phyloP scores from a whole-genome alignment of 495 filamentous ascomycete genomes.

The Chlorociboria aeruginascens region DNA sequence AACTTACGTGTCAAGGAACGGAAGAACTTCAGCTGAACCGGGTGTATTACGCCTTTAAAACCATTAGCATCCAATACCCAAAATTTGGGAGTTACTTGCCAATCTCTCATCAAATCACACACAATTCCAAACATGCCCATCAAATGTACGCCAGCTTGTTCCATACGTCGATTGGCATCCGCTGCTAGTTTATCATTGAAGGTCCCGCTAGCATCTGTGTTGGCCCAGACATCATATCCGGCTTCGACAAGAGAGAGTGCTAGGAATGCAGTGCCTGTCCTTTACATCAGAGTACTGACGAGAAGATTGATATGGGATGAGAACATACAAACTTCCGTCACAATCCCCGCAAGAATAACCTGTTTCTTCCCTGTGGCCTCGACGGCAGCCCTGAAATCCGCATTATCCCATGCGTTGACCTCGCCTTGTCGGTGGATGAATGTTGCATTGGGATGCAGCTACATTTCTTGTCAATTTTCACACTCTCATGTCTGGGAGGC shows the following conservation, averaged over 20 bases:
- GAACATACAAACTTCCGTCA: slow-evolving; percentile 59
- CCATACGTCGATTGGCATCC: slow-evolving; percentile 55
- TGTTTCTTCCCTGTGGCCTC: slow-evolving; percentile 53
- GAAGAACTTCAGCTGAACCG: slow-evolving; percentile 49
- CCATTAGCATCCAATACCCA: not conserved
- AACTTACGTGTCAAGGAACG: slow-evolving; percentile 49
- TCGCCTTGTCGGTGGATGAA: slow-evolving; percentile 61
- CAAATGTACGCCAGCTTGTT: slow-evolving; percentile 51
- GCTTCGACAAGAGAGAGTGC: slow-evolving; percentile 58
- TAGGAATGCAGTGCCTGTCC: slow-evolving; percentile 46
- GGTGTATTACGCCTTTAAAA: slow-evolving; percentile 37
- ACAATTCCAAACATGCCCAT: slow-evolving; percentile 56
- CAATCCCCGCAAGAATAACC: slow-evolving; percentile 62
- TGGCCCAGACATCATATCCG: slow-evolving; percentile 69
- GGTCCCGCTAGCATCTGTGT: slow-evolving; percentile 60
- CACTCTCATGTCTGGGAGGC: not conserved
- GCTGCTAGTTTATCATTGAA: slow-evolving; percentile 43
- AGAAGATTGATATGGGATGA: not conserved
- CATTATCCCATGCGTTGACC: slow-evolving; percentile 72
- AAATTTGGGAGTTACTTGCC: slow-evolving; percentile 22
- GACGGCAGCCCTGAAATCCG: slow-evolving; percentile 56
- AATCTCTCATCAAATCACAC: slow-evolving; percentile 68
- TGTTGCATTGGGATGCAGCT: slow-evolving; percentile 53
- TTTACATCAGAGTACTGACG: too few relatives aligned
- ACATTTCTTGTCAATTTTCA: not conserved